Evolutionary conservation across 2,329 filamentous ascomycete species (phyloP).

Genomic region (Aspergillus candidus): DNA sequence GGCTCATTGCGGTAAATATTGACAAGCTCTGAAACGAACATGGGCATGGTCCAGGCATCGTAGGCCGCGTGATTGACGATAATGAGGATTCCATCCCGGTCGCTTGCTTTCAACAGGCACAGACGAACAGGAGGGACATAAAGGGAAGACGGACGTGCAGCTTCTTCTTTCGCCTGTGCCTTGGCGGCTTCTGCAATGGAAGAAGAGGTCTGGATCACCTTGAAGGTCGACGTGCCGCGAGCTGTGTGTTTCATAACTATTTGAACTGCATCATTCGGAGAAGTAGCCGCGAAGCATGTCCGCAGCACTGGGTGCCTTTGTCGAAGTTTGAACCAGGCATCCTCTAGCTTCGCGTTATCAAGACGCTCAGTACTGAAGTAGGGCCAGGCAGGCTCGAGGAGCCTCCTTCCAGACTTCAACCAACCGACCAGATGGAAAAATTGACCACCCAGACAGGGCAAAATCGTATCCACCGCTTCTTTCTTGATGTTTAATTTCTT

Average conservation of each 20-base stretch:
- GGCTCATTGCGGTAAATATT: slow-evolving; percentile 19
- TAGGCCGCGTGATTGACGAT: slow-evolving; percentile 33
- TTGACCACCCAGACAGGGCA: slow-evolving; percentile 31
- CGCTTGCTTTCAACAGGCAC: slow-evolving; percentile 21
- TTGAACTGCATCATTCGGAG: slow-evolving; percentile 21
- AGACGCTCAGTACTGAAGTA: slow-evolving; percentile 21
- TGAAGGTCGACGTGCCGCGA: slow-evolving; percentile 17
- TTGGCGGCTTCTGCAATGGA: slow-evolving; percentile 13
- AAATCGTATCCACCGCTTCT: slow-evolving; percentile 20
- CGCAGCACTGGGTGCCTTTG: slow-evolving; percentile 29
- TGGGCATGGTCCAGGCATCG: slow-evolving; percentile 33
- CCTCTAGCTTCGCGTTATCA: slow-evolving; percentile 18
- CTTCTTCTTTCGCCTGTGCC: slow-evolving; percentile 18
- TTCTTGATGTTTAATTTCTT: slow-evolving; percentile 11
- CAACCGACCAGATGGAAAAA: slow-evolving; percentile 28
- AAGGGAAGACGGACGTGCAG: slow-evolving; percentile 23
- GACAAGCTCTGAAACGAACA: slow-evolving; percentile 26
- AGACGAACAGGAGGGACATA: slow-evolving; percentile 27
- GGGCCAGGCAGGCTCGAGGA: slow-evolving; percentile 28
- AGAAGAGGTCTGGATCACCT: slow-evolving; percentile 12
- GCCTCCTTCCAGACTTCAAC: slow-evolving; percentile 26
- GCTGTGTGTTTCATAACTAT: slow-evolving; percentile 23
- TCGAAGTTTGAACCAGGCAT: slow-evolving; percentile 26
- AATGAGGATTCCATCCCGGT: slow-evolving; percentile 25
- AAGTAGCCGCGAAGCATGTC: slow-evolving; percentile 27